phyloP scores from a whole-genome alignment of 306 rosid genomes.

The Acacia melanoxylon region DNA sequence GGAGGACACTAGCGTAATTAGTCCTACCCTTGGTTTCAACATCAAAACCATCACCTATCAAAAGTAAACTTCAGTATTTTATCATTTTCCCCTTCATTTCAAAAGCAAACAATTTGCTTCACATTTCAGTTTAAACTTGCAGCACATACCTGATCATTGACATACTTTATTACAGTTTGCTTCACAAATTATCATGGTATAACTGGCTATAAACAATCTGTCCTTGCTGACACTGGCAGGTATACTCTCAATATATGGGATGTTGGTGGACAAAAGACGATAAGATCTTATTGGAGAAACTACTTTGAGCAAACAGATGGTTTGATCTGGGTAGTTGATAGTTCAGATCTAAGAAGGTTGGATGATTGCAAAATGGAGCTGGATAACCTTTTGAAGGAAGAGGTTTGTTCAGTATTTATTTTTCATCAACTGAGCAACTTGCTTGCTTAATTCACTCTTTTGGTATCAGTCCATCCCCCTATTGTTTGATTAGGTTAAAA shows the following conservation, averaged over 20 bases:
- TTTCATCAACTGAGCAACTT: slow-evolving; percentile 3
- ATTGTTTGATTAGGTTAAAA: background rate
- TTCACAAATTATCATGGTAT: background rate
- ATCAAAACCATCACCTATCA: slow-evolving; percentile 88
- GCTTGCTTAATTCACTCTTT: background rate
- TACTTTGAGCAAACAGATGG: slow-evolving; percentile 96
- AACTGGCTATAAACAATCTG: background rate
- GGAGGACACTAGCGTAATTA: slow-evolving; percentile 91
- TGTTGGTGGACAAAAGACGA: slow-evolving; percentile 87
- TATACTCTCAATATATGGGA: slow-evolving; percentile 82
- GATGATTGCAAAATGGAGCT: slow-evolving; percentile 88
- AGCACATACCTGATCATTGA: background rate
- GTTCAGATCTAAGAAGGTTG: slow-evolving; percentile 37
- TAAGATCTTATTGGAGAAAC: slow-evolving; percentile 93
- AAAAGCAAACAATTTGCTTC: background rate
- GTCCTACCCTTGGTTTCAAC: slow-evolving; percentile 96
- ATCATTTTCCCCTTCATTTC: background rate
- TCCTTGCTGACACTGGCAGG: slow-evolving; percentile 47
- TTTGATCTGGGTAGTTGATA: slow-evolving; percentile 74
- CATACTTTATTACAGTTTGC: background rate
- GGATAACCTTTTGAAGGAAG: slow-evolving; percentile 89
- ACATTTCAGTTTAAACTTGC: background rate
- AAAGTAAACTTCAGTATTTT: slow-evolving; percentile 43
- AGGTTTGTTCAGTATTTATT: slow-evolving; percentile 45
- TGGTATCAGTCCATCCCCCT: background rate